These are phyloP conservation scores for Naematelia aurantialba DNA, from an alignment of 768 basidiomycete species.

Conservation along the genomic window DNA sequence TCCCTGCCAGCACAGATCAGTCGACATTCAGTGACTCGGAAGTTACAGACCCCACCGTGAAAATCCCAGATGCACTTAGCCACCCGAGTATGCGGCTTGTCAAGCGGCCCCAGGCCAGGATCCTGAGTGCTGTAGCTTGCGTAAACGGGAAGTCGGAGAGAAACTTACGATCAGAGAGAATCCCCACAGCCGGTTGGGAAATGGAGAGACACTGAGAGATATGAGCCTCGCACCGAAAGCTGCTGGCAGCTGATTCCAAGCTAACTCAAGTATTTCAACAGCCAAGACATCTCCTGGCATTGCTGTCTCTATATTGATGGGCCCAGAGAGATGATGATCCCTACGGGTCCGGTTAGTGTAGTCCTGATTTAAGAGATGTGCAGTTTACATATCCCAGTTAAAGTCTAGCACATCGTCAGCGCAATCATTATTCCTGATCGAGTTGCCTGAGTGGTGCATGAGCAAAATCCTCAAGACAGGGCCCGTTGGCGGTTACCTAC, in stretches of 20 bases:
- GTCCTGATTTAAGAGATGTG: too few relatives aligned
- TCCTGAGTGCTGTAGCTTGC: slow-evolving; percentile 67
- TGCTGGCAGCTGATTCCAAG: slow-evolving; percentile 48
- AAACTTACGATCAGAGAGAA: too few relatives aligned
- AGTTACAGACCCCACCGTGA: slow-evolving; percentile 49
- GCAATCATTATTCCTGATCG: slow-evolving; percentile 25
- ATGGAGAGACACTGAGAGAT: background rate
- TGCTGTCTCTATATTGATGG: slow-evolving; percentile 68
- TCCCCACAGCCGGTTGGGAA: slow-evolving; percentile 67
- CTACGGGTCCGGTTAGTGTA: too few relatives aligned
- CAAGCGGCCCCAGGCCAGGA: slow-evolving; percentile 54
- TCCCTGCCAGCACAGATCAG: slow-evolving; percentile 48
- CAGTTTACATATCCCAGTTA: slow-evolving; percentile 24
- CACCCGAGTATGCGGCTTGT: slow-evolving; percentile 62
- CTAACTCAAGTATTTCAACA: slow-evolving; percentile 67
- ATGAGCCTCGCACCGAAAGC: too few relatives aligned
- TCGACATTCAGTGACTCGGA: background rate
- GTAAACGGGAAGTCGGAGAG: too few relatives aligned
- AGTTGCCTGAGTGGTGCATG: too few relatives aligned
- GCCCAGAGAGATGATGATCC: slow-evolving; percentile 70
- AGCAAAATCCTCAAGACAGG: too few relatives aligned
- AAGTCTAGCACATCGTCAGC: slow-evolving; percentile 26
- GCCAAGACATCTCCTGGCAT: slow-evolving; percentile 75
- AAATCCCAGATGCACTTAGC: slow-evolving; percentile 80
- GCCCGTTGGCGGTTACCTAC: slow-evolving; percentile 20